These are phyloP conservation scores for Hypsizygus ulmarius DNA, from an alignment of 1,284 basidiomycete genomes.

Conservation along the genomic window DNA sequence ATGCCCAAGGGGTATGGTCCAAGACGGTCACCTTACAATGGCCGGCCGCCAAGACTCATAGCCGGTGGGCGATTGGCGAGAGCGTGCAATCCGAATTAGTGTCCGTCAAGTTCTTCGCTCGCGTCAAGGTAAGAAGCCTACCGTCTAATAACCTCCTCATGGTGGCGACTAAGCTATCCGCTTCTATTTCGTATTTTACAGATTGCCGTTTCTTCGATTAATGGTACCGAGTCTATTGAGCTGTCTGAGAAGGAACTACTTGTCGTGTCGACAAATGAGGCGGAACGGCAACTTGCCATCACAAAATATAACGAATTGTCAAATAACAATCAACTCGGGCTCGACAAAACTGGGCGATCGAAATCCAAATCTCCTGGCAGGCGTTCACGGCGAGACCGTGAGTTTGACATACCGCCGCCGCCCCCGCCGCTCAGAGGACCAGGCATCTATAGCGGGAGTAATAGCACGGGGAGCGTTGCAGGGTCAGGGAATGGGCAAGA, in stretches of 20 bases:
- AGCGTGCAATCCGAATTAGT: slow-evolving; percentile 64
- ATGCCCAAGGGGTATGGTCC: slow-evolving; percentile 54
- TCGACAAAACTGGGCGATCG: slow-evolving; percentile 37
- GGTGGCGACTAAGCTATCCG: slow-evolving; percentile 17
- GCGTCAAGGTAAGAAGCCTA: slow-evolving; percentile 54
- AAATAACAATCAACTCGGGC: slow-evolving; percentile 23
- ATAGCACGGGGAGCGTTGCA: slow-evolving; percentile 16
- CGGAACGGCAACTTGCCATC: slow-evolving; percentile 64
- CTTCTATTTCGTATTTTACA: slow-evolving; percentile 27
- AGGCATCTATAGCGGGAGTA: slow-evolving; percentile 9
- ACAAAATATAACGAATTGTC: slow-evolving; percentile 55
- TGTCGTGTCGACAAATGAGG: slow-evolving; percentile 64
- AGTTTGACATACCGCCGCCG: slow-evolving; percentile 32
- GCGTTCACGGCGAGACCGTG: slow-evolving; percentile 34
- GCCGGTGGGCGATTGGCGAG: slow-evolving; percentile 75
- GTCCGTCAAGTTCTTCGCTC: slow-evolving; percentile 67
- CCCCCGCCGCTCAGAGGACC: slow-evolving; percentile 28
- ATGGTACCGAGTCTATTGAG: slow-evolving; percentile 60
- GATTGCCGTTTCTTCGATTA: slow-evolving; percentile 57
- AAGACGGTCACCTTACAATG: slow-evolving; percentile 69
- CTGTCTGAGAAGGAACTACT: slow-evolving; percentile 65
- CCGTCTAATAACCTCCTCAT: slow-evolving; percentile 12
- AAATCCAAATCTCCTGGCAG: slow-evolving; percentile 67
- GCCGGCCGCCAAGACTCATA: slow-evolving; percentile 64
- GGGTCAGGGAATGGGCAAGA: slow-evolving; percentile 2